phyloP scores from a whole-genome alignment of 176 grass and related monocot genomes.

The Hyparrhenia diplandra region DNA sequence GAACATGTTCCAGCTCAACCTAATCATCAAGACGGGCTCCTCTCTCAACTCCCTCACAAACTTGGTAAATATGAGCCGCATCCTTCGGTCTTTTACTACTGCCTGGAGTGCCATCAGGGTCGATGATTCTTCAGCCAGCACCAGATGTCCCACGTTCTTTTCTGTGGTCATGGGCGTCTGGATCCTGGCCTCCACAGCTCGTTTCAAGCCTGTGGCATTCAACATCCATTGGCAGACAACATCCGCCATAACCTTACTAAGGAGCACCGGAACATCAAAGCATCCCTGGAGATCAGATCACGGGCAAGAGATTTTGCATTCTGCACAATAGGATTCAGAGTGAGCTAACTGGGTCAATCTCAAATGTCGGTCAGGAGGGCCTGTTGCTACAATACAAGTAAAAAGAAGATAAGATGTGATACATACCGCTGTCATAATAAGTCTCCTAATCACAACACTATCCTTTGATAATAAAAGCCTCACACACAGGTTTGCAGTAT shows the following conservation, averaged over 20 bases:
- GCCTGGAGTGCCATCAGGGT: constrained; percentile 20
- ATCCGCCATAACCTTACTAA: constrained; percentile 37
- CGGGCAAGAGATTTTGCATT: constrained; percentile 40
- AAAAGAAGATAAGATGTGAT: background rate
- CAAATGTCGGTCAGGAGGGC: background rate
- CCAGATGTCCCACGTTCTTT: background rate
- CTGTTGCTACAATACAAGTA: background rate
- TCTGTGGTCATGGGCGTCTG: background rate
- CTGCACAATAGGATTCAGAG: background rate
- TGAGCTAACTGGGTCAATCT: background rate
- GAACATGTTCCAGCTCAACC: constrained; percentile 41
- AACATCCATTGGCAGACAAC: constrained; percentile 55
- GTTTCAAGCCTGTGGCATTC: constrained; percentile 20
- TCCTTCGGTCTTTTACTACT: constrained; percentile 39
- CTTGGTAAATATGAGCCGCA: constrained; percentile 66
- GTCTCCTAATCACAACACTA: constrained; percentile 51
- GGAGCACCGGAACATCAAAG: constrained; percentile 34
- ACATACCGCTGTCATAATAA: constrained; percentile 67
- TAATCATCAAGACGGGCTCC: constrained; percentile 39
- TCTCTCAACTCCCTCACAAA: constrained; percentile 42
- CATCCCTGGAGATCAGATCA: constrained; percentile 57
- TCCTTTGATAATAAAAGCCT: constrained; percentile 56
- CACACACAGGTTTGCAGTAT: constrained; percentile 48
- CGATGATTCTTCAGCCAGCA: background rate
- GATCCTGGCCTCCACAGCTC: background rate